Evolutionary conservation across 768 basidiomycete genomes (phyloP).

Genomic region (Rhodotorula graminis): DNA sequence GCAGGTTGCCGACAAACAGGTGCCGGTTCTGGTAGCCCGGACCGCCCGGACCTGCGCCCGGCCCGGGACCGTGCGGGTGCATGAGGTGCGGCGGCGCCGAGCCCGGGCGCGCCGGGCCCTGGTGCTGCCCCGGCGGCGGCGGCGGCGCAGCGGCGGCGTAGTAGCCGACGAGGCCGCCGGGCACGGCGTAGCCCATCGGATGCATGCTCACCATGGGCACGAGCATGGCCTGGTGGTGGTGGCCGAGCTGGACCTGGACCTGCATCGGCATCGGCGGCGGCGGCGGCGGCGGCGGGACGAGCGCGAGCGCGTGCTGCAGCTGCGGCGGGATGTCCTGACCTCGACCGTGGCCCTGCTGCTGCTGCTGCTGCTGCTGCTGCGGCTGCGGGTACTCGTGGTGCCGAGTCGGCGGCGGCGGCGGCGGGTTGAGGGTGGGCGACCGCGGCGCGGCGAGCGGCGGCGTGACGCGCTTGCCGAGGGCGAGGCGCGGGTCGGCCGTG

Average conservation of each 20-base stretch:
- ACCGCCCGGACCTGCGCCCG: too few species aligned
- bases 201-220: conserved; percentile 10
- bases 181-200: conserved; percentile 26
- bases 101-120: too few species aligned
- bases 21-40: conserved; percentile 39
- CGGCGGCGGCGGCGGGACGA: background rate
- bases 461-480: background rate
- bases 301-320: conserved; percentile 4
- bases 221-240: background rate
- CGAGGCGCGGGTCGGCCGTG: background rate
- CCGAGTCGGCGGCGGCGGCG: background rate
- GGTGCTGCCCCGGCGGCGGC: too few species aligned
- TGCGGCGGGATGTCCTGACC: conserved; percentile 4
- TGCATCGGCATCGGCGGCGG: background rate
- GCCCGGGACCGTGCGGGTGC: background rate
- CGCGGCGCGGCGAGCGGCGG: background rate
- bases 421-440: background rate
- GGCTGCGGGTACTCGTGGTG: background rate
- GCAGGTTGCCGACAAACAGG: conserved; percentile 86
- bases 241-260: too few species aligned
- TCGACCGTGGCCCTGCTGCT: too few species aligned
- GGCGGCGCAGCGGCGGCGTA: conserved; percentile 1
- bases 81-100: background rate
- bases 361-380: background rate
- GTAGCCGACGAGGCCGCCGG: conserved; percentile 14